Evolutionary conservation across 2,329 filamentous ascomycete genomes (phyloP).

Genomic region (Colletotrichum noveboracense): DNA sequence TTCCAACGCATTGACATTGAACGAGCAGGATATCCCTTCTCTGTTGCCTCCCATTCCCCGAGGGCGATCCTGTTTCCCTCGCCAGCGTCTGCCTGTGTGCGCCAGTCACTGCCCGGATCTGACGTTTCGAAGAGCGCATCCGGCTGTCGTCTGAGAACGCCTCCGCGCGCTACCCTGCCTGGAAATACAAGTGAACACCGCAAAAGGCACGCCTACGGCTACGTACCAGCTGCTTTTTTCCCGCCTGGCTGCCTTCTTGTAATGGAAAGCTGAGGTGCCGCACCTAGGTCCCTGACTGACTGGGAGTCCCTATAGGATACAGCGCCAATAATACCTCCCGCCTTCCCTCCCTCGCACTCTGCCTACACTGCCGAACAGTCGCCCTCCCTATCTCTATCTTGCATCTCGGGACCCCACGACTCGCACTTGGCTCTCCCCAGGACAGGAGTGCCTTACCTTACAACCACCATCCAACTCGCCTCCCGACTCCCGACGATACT

Average conservation of each 20-base stretch:
- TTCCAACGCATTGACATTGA: conserved; percentile 20
- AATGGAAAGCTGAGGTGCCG: background rate
- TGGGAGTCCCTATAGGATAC: background rate
- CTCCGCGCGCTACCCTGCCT: conserved; percentile 11
- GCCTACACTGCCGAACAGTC: background rate
- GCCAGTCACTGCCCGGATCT: conserved; percentile 13
- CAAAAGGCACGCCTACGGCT: background rate
- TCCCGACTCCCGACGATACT: background rate
- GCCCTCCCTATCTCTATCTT: background rate
- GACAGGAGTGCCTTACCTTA: background rate
- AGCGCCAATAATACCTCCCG: background rate
- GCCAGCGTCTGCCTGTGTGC: background rate
- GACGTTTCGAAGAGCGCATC: conserved; percentile 22
- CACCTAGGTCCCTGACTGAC: background rate
- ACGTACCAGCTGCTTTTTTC: background rate
- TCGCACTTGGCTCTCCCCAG: background rate
- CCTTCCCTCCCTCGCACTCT: background rate
- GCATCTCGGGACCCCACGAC: background rate
- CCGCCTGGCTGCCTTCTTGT: background rate
- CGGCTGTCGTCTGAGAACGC: conserved; percentile 21
- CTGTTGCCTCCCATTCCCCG: background rate
- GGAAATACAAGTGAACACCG: background rate
- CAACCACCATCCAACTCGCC: background rate
- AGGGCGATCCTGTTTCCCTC: conserved; percentile 13
- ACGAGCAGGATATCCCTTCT: conserved; percentile 13